phyloP scores from a whole-genome alignment of 1,284 basidiomycete genomes.

The Heterobasidion annosum region DNA sequence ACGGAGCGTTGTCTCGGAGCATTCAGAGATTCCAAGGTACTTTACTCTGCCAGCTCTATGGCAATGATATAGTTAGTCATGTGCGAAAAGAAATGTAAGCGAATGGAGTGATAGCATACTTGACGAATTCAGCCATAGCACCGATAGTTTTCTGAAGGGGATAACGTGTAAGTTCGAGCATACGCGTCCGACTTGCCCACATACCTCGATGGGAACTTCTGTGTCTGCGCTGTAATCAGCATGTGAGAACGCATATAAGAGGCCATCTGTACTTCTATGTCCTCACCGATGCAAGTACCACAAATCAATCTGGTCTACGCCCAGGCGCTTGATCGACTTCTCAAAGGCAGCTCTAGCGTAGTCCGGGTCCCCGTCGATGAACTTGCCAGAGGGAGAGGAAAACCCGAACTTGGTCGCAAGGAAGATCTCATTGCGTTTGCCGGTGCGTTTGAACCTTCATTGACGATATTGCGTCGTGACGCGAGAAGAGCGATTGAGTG shows the following conservation, averaged over 20 bases:
- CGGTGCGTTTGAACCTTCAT: slow-evolving; percentile 22
- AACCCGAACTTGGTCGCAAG: slow-evolving; percentile 45
- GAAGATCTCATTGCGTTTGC: slow-evolving; percentile 32
- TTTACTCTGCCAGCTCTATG: slow-evolving; percentile 48
- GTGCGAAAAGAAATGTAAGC: background rate
- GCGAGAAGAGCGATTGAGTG: slow-evolving; percentile 18
- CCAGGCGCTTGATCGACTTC: slow-evolving; percentile 29
- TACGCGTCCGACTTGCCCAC: background rate
- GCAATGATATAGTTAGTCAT: background rate
- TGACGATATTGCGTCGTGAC: background rate
- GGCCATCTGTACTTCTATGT: background rate
- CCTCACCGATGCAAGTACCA: slow-evolving; percentile 32
- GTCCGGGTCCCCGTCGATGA: slow-evolving; percentile 22
- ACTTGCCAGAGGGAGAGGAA: slow-evolving; percentile 6
- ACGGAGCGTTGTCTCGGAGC: slow-evolving; percentile 45
- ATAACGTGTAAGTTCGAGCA: background rate
- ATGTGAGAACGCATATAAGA: background rate
- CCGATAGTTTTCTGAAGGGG: slow-evolving; percentile 27
- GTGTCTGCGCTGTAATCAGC: slow-evolving; percentile 27
- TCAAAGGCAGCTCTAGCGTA: slow-evolving; percentile 26
- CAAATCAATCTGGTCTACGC: slow-evolving; percentile 35
- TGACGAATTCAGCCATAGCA: slow-evolving; percentile 46
- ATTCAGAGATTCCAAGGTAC: slow-evolving; percentile 56
- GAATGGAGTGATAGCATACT: slow-evolving; percentile 21
- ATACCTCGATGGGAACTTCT: slow-evolving; percentile 36